phyloP scores from a whole-genome alignment of 352 stramenopile species.

The Globisporangium barbulae region DNA sequence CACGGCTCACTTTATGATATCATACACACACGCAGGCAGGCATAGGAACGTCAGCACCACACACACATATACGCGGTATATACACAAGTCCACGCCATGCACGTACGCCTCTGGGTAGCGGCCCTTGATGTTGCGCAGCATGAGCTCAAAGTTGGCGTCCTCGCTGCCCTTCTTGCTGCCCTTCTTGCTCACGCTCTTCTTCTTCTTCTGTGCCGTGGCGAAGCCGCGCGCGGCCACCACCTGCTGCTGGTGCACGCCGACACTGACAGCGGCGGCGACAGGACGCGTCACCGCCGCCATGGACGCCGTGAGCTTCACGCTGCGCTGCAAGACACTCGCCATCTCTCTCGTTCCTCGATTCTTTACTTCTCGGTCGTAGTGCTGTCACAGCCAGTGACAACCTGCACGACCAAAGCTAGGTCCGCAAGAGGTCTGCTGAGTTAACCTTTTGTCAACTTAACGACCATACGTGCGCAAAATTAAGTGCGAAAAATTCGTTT shows the following conservation, averaged over 20 bases:
- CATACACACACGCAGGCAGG: conserved; percentile 3
- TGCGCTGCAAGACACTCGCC: conserved; percentile 15
- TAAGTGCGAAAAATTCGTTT: no score
- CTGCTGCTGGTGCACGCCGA: conserved; percentile 9
- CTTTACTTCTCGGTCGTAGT: background rate
- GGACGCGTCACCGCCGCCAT: background rate
- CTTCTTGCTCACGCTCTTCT: conserved; percentile 17
- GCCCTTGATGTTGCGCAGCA: conserved; percentile 78
- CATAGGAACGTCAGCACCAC: background rate
- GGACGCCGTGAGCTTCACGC: conserved; percentile 8
- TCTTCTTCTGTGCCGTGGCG: conserved; percentile 12
- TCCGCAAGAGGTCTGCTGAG: no score
- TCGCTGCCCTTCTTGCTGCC: conserved; percentile 19
- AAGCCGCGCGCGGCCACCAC: conserved; percentile 9
- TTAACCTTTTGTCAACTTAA: no score
- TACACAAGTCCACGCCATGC: no score
- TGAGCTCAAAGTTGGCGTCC: conserved; percentile 82
- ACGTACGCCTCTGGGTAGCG: conserved; percentile 73
- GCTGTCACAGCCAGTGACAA: conserved; percentile 1
- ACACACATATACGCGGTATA: background rate
- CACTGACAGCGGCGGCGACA: background rate
- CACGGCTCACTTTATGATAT: conserved; percentile 52
- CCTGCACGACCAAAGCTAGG: no score
- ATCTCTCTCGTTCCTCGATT: background rate
- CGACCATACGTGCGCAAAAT: no score